phyloP scores from a whole-genome alignment of 1,284 basidiomycete genomes.

The Moesziomyces sp. region DNA sequence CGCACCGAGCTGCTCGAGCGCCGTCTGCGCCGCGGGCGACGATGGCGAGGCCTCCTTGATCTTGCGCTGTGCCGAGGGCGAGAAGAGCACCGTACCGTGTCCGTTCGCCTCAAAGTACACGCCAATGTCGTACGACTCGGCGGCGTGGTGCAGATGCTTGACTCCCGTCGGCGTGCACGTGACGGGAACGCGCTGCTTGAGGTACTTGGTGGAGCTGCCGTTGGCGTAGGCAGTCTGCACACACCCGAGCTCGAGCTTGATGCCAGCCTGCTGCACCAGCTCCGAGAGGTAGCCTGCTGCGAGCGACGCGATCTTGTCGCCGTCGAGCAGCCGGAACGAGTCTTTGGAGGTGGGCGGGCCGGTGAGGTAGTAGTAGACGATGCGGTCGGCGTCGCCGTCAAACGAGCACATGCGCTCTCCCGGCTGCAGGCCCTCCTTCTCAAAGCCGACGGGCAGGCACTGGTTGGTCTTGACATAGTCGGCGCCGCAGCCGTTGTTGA shows the following conservation, averaged over 20 bases:
- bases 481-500: conserved; percentile 88
- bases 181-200: conserved; percentile 79
- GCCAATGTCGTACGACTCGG: conserved; percentile 90
- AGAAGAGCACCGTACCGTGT: conserved; percentile 97
- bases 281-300: conserved; percentile 93
- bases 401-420: conserved; percentile 88
- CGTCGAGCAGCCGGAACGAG: conserved; percentile 91
- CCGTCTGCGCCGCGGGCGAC: conserved; percentile 80
- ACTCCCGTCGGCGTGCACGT: conserved; percentile 97
- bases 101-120: conserved; percentile 99
- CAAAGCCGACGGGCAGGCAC: conserved; percentile 60
- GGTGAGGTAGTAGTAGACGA: conserved; percentile 86
- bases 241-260: conserved; percentile 71
- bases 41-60: conserved; percentile 78
- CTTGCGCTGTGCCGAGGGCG: conserved; percentile 67
- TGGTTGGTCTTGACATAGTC: conserved; percentile 91
- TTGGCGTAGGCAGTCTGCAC: conserved; percentile 99
- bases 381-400: conserved; percentile 96
- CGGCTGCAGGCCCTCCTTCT: conserved; percentile 54
- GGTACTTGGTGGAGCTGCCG: conserved; percentile 89
- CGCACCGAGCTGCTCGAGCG: conserved; percentile 66
- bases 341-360: conserved; percentile 73
- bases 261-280: conserved; percentile 74
- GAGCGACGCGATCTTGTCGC: conserved; percentile 96
- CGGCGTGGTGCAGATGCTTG: conserved; percentile 97